These are phyloP conservation scores for Peronospora destructor DNA, from an alignment of 352 stramenopile species.

Conservation along the genomic window DNA sequence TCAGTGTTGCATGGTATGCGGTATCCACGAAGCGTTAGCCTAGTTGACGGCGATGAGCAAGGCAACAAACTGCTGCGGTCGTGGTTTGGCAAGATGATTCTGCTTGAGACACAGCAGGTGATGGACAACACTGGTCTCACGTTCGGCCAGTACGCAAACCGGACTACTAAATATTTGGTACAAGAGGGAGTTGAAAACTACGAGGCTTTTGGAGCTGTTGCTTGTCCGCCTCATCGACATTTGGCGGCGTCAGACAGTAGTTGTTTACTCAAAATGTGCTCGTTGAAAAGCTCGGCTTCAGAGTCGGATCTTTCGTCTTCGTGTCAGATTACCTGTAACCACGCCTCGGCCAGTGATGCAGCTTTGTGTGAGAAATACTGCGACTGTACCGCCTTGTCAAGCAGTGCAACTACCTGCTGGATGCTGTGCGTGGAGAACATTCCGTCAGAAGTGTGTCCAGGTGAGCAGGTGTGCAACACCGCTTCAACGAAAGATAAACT, in stretches of 20 bases:
- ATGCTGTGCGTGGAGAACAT: constrained; percentile 57
- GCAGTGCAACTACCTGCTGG: constrained; percentile 37
- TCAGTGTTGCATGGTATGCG: constrained; percentile 73
- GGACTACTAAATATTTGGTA: constrained; percentile 46
- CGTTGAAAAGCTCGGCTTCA: constrained; percentile 28
- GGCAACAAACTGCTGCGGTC: constrained; percentile 45
- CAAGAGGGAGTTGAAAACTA: constrained; percentile 27
- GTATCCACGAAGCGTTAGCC: constrained; percentile 43
- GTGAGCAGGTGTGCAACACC: constrained; percentile 44
- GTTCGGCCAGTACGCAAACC: constrained; percentile 48
- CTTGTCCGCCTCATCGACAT: constrained; percentile 37
- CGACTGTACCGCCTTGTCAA: constrained; percentile 31
- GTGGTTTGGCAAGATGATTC: constrained; percentile 68
- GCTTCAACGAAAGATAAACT: constrained; percentile 27
- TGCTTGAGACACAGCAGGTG: constrained; percentile 34
- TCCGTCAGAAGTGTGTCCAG: constrained; percentile 32
- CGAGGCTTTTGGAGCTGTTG: constrained; percentile 36
- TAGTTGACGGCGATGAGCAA: constrained; percentile 19
- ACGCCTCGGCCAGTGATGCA: constrained; percentile 32
- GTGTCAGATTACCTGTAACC: constrained; percentile 56
- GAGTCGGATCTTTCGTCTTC: constrained; percentile 29
- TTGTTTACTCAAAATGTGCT: constrained; percentile 40
- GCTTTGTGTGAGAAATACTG: constrained; percentile 36
- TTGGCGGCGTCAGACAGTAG: constrained; percentile 44
- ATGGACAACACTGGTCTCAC: constrained; percentile 55